Percentiles rank a stretch among this genome's conserved stretches.
phyloP scores from a whole-genome alignment of 768 basidiomycete genomes.

The Xanthoconium purpureum region DNA sequence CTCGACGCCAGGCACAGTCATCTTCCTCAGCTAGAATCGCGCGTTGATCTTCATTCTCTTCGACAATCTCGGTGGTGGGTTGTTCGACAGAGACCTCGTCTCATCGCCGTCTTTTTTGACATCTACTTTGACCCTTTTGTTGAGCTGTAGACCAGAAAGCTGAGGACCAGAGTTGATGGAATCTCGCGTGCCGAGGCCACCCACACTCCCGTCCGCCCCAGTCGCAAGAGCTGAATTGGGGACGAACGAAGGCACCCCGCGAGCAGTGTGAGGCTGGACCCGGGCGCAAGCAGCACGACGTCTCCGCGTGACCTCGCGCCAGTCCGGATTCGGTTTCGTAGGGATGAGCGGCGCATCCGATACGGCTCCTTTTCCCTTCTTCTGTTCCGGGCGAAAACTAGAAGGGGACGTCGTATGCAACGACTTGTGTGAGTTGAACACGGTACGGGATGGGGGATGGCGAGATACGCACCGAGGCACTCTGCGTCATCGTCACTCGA shows the following conservation, averaged over 20 bases:
- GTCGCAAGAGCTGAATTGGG: constrained; percentile 61
- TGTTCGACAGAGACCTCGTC: not conserved
- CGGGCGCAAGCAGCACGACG: constrained; percentile 35
- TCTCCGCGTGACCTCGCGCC: constrained; percentile 76
- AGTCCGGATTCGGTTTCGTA: constrained; percentile 83
- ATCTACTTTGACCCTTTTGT: constrained; percentile 32
- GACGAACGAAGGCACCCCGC: constrained; percentile 45
- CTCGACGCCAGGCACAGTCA: constrained; percentile 47
- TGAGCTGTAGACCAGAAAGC: constrained; percentile 61
- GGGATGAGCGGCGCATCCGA: constrained; percentile 75
- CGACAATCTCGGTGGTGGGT: constrained; percentile 33
- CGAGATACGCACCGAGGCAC: constrained; percentile 71
- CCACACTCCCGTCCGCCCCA: constrained; percentile 70
- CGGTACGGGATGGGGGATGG: constrained; percentile 26
- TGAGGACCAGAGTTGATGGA: constrained; percentile 76
- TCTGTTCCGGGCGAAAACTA: constrained; percentile 40
- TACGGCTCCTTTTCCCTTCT: constrained; percentile 36
- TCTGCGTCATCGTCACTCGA: constrained; percentile 62
- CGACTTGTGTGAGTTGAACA: constrained; percentile 74
- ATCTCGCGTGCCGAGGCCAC: constrained; percentile 72
- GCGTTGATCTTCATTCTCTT: constrained; percentile 75
- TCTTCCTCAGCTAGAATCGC: constrained; percentile 63
- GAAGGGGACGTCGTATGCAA: constrained; percentile 6
- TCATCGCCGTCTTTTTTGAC: constrained; percentile 29
- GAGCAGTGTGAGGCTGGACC: constrained; percentile 6